These are phyloP conservation scores for Fusarium haematococcum DNA, from an alignment of 2,329 filamentous ascomycete species.

Conservation along the genomic window DNA sequence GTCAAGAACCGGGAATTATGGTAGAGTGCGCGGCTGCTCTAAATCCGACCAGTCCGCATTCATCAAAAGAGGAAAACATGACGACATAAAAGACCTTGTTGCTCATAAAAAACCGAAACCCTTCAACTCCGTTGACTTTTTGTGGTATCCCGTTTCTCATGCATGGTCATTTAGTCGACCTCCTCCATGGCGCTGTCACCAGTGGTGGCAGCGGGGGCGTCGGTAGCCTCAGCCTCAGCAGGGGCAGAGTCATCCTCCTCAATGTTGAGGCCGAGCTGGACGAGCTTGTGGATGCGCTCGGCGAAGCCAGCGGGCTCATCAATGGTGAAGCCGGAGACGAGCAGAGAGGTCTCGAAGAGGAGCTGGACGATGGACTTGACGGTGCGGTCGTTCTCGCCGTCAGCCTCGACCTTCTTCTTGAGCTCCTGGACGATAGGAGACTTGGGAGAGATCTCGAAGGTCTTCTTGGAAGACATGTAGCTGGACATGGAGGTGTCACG, in stretches of 20 bases:
- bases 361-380: slow-evolving; percentile 99
- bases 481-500: slow-evolving; percentile 99
- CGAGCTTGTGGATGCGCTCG: slow-evolving; percentile 99
- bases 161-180: slow-evolving; percentile 81
- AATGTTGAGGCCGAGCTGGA: slow-evolving; percentile 96
- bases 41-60: slow-evolving; percentile 42
- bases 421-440: slow-evolving; percentile 98
- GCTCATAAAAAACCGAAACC: slow-evolving; percentile 49
- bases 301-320: slow-evolving; percentile 98
- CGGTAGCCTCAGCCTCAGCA: slow-evolving; percentile 65
- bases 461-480: slow-evolving; percentile 99
- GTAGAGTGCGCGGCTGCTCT: slow-evolving; percentile 43
- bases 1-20: slow-evolving; percentile 50
- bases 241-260: slow-evolving; percentile 87
- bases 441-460: slow-evolving; percentile 99
- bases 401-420: slow-evolving; percentile 98
- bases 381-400: slow-evolving; percentile 98
- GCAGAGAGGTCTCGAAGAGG: slow-evolving; percentile 97
- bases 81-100: slow-evolving; percentile 49
- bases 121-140: slow-evolving; percentile 60
- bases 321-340: slow-evolving; percentile 99
- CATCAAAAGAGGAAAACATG: slow-evolving; percentile 44
- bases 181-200: slow-evolving; percentile 99
- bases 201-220: slow-evolving; percentile 67
- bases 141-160: slow-evolving; percentile 51